phyloP scores from a whole-genome alignment of 2,329 filamentous ascomycete species.

The Apiospora sp. region DNA sequence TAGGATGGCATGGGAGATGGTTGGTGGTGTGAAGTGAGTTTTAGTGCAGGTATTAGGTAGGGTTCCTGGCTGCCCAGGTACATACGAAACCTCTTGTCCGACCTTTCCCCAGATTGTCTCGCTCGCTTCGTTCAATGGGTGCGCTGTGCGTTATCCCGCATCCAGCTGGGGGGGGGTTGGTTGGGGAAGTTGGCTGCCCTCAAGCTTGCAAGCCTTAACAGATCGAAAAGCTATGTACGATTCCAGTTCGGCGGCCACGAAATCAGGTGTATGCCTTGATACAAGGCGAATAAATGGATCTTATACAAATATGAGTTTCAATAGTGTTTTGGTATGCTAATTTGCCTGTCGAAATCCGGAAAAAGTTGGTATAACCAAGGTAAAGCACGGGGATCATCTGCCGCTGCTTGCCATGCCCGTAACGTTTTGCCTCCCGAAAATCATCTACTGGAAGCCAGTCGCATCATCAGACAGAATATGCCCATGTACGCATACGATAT shows the following conservation, averaged over 20 bases:
- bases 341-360: too few species aligned
- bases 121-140: conserved; percentile 14
- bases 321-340: too few species aligned
- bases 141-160: conserved; percentile 20
- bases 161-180: not conserved
- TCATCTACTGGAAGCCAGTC: not conserved
- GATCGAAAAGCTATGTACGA: too few species aligned
- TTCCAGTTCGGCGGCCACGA: too few species aligned
- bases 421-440: not conserved
- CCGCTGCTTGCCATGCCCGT: not conserved
- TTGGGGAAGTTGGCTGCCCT: not conserved
- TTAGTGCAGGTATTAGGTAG: not conserved
- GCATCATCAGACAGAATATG: not conserved
- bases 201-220: too few species aligned
- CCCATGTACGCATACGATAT: not conserved
- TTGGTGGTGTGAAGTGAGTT: not conserved
- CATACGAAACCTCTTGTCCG: conserved; percentile 1
- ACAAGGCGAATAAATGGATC: too few species aligned
- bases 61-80: conserved; percentile 4
- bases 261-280: too few species aligned
- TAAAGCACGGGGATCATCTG: not conserved
- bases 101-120: conserved; percentile 22
- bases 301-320: too few species aligned
- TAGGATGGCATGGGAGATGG: conserved; percentile 6
- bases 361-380: too few species aligned